Percentiles rank a stretch among this genome's conserved stretches.
These are phyloP conservation scores for Fagus sylvatica DNA, from an alignment of 306 rosid genomes.

Conservation along the genomic window DNA sequence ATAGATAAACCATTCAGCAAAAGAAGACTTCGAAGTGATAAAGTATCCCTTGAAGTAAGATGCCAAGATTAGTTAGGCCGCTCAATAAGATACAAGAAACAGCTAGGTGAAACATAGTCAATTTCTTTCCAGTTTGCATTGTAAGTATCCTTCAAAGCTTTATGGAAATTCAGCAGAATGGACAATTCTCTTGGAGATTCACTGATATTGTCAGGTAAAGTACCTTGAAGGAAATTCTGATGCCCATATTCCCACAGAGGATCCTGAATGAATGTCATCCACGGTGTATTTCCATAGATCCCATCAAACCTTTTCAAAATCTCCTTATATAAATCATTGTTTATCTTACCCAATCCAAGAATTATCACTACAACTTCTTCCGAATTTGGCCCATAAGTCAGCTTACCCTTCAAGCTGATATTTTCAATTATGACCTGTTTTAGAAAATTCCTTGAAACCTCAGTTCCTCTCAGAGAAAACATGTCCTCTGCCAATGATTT, in stretches of 20 bases:
- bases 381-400: constrained; percentile 52
- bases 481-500: constrained; percentile 31
- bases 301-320: constrained; percentile 24
- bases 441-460: constrained; percentile 29
- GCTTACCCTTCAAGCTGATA: neutral
- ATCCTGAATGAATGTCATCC: constrained; percentile 46
- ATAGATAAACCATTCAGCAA: constrained; percentile 61
- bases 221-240: neutral
- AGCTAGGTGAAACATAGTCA: constrained; percentile 61
- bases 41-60: constrained; percentile 32
- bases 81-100: constrained; percentile 71
- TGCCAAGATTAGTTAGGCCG: constrained; percentile 46
- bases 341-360: constrained; percentile 42
- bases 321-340: constrained; percentile 15
- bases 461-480: constrained; percentile 44
- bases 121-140: constrained; percentile 26
- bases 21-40: constrained; percentile 53
- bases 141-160: constrained; percentile 43
- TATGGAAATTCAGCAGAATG: constrained; percentile 17
- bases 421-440: constrained; percentile 30
- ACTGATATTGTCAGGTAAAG: neutral
- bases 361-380: constrained; percentile 43
- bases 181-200: neutral
- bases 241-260: constrained; percentile 15
- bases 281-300: constrained; percentile 19